Percentiles rank a stretch among this genome's conserved stretches.
Conservation (phyloP, 176 grass and related monocot species). For the Puccinellia tenuiflora region DNA sequence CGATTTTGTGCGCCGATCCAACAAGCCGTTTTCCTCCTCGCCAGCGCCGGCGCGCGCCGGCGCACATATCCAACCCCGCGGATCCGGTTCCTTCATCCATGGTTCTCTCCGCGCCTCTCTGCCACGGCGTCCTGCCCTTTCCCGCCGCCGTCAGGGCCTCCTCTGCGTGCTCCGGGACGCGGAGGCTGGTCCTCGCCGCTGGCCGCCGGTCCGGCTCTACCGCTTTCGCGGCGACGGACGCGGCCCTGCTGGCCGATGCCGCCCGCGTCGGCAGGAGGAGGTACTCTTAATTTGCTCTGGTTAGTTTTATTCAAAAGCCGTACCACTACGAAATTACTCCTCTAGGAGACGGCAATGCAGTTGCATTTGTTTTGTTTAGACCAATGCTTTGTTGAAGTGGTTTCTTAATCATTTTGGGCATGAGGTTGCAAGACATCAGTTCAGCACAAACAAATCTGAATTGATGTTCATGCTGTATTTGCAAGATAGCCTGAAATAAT, state of each 20-base stretch:
- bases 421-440: not conserved
- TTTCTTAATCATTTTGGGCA: not conserved
- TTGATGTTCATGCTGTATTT: not conserved
- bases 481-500: not conserved
- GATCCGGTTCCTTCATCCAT: not conserved
- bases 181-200: not conserved
- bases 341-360: no score
- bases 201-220: no score
- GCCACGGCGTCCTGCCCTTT: not conserved
- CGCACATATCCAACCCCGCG: not conserved
- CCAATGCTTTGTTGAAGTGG: not conserved
- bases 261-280: slow-evolving; percentile 7
- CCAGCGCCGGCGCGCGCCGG: not conserved
- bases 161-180: not conserved
- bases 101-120: not conserved
- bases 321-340: not conserved
- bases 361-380: not conserved
- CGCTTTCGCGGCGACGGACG: not conserved
- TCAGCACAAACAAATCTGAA: not conserved
- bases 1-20: no score
- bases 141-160: not conserved
- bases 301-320: not conserved
- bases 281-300: not conserved
- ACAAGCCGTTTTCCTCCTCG: not conserved
- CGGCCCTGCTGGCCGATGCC: not conserved